These are phyloP conservation scores for Elymus sibiricus DNA, from an alignment of 176 grass and related monocot genomes.

Conservation along the genomic window DNA sequence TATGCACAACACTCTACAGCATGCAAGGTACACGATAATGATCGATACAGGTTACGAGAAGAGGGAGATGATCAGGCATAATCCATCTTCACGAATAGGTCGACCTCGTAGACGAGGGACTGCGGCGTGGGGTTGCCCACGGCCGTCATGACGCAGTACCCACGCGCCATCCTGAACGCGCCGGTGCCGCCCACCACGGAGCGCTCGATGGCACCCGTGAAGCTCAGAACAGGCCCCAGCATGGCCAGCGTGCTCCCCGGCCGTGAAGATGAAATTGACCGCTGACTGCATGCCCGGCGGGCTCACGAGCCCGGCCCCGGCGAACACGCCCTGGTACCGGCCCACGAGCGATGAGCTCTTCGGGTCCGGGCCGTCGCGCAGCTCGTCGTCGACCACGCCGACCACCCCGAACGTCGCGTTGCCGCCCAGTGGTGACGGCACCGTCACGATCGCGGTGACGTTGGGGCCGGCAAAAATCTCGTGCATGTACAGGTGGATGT, in stretches of 20 bases:
- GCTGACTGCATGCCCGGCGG: not conserved
- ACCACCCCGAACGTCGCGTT: slow-evolving; percentile 5
- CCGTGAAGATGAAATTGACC: slow-evolving; percentile 16
- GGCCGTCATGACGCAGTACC: not conserved
- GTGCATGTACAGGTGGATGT: slow-evolving; percentile 22
- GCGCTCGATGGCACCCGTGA: not conserved
- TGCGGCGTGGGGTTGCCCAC: not conserved
- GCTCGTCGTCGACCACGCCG: slow-evolving; percentile 6
- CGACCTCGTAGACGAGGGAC: not conserved
- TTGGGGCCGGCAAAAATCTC: slow-evolving; percentile 12
- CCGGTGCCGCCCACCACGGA: slow-evolving; percentile 21
- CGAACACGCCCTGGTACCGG: not conserved
- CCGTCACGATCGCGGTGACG: not conserved
- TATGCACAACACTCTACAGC: no score
- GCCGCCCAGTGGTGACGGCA: not conserved
- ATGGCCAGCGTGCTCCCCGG: slow-evolving; percentile 23
- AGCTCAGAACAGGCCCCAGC: not conserved
- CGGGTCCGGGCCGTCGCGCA: not conserved
- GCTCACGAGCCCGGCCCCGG: not conserved
- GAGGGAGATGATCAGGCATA: not conserved
- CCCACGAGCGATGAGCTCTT: not conserved
- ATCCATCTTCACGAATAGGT: slow-evolving; percentile 8
- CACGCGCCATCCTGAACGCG: slow-evolving; percentile 20
- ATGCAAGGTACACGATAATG: not conserved
- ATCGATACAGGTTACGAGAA: not conserved